Conservation (phyloP, 139 green algal species). For the Monoraphidium neglectum region DNA sequence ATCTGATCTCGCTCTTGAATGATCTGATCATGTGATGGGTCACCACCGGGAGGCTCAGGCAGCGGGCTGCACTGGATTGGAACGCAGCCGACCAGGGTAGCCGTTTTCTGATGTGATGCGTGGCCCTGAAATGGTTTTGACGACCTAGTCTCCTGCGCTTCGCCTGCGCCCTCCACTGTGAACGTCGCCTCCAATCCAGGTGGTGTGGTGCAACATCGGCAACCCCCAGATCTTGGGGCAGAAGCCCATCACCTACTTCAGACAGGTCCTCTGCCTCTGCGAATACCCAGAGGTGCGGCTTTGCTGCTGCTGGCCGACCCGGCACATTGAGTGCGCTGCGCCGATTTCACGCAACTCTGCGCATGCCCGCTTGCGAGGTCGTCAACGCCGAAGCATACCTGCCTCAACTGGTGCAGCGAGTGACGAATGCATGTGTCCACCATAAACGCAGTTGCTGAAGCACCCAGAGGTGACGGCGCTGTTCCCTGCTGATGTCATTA, state of each 20-base stretch:
- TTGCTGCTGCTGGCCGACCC: too few relatives aligned
- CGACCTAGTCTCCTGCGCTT: background rate
- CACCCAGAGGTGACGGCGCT: conserved; percentile 57
- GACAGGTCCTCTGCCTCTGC: conserved; percentile 84
- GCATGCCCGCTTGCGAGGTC: too few relatives aligned
- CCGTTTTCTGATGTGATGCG: background rate
- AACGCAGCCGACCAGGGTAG: too few relatives aligned
- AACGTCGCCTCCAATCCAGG: background rate
- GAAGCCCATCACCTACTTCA: conserved; percentile 92
- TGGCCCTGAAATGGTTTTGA: background rate
- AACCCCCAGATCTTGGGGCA: conserved; percentile 94
- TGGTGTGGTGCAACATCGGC: conserved; percentile 90
- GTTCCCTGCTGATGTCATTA: conserved; percentile 86
- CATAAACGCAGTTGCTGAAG: conserved; percentile 69
- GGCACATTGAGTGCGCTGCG: too few relatives aligned
- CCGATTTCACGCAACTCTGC: too few relatives aligned
- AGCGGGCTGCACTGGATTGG: background rate
- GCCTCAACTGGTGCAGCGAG: too few relatives aligned
- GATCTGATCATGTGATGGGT: background rate
- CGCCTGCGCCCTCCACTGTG: background rate
- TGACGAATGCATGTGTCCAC: too few relatives aligned
- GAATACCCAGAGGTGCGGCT: conserved; percentile 86
- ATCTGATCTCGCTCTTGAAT: background rate
- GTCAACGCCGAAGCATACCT: too few relatives aligned
- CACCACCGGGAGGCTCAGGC: background rate